Conservation (phyloP, 257 asterid genomes). For the Rauvolfia tetraphylla region DNA sequence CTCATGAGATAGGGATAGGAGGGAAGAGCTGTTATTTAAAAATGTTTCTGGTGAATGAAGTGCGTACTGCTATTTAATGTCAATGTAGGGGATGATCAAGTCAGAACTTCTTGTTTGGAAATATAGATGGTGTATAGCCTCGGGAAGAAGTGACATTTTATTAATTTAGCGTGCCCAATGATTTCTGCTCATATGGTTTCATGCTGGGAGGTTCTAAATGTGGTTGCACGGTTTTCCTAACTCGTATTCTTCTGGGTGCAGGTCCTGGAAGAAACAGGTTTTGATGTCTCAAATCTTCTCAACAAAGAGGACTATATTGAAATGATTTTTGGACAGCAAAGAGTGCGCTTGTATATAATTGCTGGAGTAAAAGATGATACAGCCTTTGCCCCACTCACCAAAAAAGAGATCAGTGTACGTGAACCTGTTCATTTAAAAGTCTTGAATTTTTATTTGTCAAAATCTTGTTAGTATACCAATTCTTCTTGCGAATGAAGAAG, state of each 20-base stretch:
- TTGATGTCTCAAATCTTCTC: slow-evolving; percentile 70
- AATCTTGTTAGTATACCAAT: background rate
- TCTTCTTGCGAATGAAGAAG: background rate
- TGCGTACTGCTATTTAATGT: background rate
- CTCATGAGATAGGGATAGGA: no score
- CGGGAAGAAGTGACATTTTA: background rate
- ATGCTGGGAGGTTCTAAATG: background rate
- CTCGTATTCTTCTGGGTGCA: slow-evolving; percentile 33
- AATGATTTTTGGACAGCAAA: slow-evolving; percentile 80
- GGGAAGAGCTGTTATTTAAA: background rate
- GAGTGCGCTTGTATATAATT: slow-evolving; percentile 78
- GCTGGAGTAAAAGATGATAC: slow-evolving; percentile 77
- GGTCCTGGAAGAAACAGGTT: slow-evolving; percentile 90
- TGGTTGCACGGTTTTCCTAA: slow-evolving; percentile 6
- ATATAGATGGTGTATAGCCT: no score
- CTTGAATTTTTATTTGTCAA: background rate
- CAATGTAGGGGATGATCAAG: background rate
- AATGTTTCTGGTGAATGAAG: background rate
- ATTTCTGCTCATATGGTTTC: background rate
- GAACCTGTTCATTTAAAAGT: slow-evolving; percentile 10
- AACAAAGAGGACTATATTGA: slow-evolving; percentile 65
- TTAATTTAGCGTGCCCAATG: background rate
- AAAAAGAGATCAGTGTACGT: slow-evolving; percentile 88
- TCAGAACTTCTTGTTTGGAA: background rate
- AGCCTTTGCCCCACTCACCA: slow-evolving; percentile 76